These are phyloP conservation scores for Phialocephala sp. DNA, from an alignment of 2,329 filamentous ascomycete genomes.

Conservation along the genomic window DNA sequence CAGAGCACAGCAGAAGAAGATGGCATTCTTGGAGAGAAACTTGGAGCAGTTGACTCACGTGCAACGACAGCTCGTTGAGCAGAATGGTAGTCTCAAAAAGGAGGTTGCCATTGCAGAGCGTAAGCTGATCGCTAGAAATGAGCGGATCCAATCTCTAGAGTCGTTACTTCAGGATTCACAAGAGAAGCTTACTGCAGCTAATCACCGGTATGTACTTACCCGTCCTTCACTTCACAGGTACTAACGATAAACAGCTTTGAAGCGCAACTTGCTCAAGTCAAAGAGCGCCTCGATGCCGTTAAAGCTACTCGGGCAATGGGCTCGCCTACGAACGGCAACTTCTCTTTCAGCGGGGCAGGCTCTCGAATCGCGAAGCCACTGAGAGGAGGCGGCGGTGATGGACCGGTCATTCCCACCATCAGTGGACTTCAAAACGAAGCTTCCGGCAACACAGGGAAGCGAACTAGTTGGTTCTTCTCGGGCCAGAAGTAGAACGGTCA, in stretches of 20 bases:
- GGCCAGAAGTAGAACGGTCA: slow-evolving; percentile 41
- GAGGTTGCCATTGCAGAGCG: slow-evolving; percentile 98
- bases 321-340: slow-evolving; percentile 65
- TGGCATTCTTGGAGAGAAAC: slow-evolving; percentile 98
- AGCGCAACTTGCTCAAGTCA: slow-evolving; percentile 93
- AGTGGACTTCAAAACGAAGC: slow-evolving; percentile 63
- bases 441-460: slow-evolving; percentile 33
- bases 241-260: slow-evolving; percentile 74
- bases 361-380: slow-evolving; percentile 74
- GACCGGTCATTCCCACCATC: slow-evolving; percentile 57
- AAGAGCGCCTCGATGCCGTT: slow-evolving; percentile 94
- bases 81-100: slow-evolving; percentile 97
- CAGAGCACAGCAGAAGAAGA: slow-evolving; percentile 99
- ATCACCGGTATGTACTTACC: slow-evolving; percentile 79
- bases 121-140: slow-evolving; percentile 94
- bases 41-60: slow-evolving; percentile 97
- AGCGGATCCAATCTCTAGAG: slow-evolving; percentile 94
- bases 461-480: slow-evolving; percentile 45
- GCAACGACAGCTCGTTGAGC: slow-evolving; percentile 95
- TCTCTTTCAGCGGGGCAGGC: slow-evolving; percentile 71
- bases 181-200: slow-evolving; percentile 96
- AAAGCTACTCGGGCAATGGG: slow-evolving; percentile 87
- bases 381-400: slow-evolving; percentile 63
- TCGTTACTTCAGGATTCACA: slow-evolving; percentile 93
- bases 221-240: slow-evolving; percentile 13